Base-by-base conservation (phyloP, 2,329 filamentous ascomycete genomes). In the Fusarium miscanthi region DNA sequence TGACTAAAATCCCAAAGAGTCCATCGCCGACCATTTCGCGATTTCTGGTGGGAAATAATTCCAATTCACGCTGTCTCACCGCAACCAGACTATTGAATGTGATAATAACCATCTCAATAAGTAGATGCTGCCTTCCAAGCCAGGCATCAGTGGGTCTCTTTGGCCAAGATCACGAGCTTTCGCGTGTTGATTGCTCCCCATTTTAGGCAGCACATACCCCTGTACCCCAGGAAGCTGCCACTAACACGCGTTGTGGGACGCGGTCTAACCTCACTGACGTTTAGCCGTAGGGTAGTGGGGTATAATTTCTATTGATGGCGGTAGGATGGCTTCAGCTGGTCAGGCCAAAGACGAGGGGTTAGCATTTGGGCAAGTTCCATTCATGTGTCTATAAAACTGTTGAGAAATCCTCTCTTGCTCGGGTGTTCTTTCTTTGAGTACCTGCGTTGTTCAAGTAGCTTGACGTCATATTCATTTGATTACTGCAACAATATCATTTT, bases 131-230 rank as follows among this genome's bases (percentile, higher is more conserved):
- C 41, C 31, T 42, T 52, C 35, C 42, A 33, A 52, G 57, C 64
- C 61, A 78, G 76, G 76, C 76, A 78, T 65, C 74, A 78, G 73
- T 53, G 37, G 63, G 38, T 16, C 49, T 10, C 49, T 42, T 46
- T 25, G 33, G 30, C 25, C 42, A 49, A 51, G 59, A 66, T 78
- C 73, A 77, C 68, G 71, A 64, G 76, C 53, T 75, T 76, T 77
- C 76, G 76, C 64, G 74, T 74, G 33, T 51, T 59, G 43, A n/a
- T 56, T 46, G 48, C 52, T 52, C 31, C 56, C 58, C 35, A 37
- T 40, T 76, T 62, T 56, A 78, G 76, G 76, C 76, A 77, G 75
- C 70, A 77, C 42, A 56, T 56, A 53, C 69, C 66, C 72, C 64
- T 66, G 68, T 43, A 59, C 33, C 17, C 53, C 40, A 37, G 45